Evolutionary conservation across 73 alveolate genomes (phyloP), one percentile per base, ranked within the genome.

Genomic region (Paramecium bursaria): DNA sequence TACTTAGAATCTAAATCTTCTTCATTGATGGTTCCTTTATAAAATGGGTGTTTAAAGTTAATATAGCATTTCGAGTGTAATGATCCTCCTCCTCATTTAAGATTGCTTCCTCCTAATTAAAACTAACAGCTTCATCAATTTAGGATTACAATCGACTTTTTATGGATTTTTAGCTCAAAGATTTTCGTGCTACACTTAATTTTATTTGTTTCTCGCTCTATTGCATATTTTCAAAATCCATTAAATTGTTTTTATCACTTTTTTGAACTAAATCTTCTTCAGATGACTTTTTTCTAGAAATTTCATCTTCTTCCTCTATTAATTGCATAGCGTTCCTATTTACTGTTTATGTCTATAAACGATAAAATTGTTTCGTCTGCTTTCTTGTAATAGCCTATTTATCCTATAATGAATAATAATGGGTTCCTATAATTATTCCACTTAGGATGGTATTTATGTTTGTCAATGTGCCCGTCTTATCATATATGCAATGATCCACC

Each of bases 41-140:
- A 21, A 67, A 67, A 17, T 67, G 82, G 14, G 82, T 53, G 44
- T 67, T 67, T 21, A 67, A 67, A 42, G 33, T 33, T 4, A 67
- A 67, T 13, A 67, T 46, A 35, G 44, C 33, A 3, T 31, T 67
- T 42, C 55, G 17, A 1, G 4, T 4, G 33, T 67, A 53, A 7
- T 53, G 82, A 39, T 67, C 82, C 22, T n/a, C 82, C 22, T n/a
- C 82, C 19, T 67, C 82, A 67, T 67, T 67, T 35, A 67, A 67
- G 1, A 67, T 46, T 13, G 82, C 82, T 35, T 67, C 82, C 21
- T 67, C 55, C 10, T 30, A 35, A 67, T 67, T 67, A 67, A 67
- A 67, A 67, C 82, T 67, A 14, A 67, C 42, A 10, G 46, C 47
- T 29, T 67, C 82, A 67, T 67, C 82, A 67, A 23, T 39, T 17